Evolutionary conservation across 352 stramenopile genomes (phyloP).

Genomic region (Pythium dissotocum): DNA sequence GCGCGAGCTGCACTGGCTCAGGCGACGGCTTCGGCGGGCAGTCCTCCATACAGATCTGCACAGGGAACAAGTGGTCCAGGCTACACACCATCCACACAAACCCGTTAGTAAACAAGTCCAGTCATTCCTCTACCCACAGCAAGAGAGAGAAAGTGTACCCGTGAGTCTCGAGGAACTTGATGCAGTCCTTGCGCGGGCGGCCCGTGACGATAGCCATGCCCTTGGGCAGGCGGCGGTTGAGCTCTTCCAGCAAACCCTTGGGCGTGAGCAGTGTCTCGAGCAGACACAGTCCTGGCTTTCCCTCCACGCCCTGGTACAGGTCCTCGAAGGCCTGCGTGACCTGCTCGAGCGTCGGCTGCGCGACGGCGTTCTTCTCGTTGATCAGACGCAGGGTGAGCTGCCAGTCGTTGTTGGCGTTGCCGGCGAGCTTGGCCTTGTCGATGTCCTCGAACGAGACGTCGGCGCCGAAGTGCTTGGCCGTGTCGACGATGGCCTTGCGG

Average conservation of each 20-base stretch:
- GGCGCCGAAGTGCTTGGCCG: slow-evolving; percentile 85
- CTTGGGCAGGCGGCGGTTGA: slow-evolving; percentile 77
- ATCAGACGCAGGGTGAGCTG: slow-evolving; percentile 93
- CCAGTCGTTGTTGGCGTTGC: slow-evolving; percentile 98
- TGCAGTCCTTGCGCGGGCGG: slow-evolving; percentile 92
- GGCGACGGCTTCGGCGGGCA: slow-evolving; percentile 93
- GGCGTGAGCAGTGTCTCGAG: slow-evolving; percentile 92
- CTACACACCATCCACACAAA: slow-evolving; percentile 26
- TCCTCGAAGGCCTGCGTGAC: slow-evolving; percentile 95
- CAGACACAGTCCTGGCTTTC: slow-evolving; percentile 77
- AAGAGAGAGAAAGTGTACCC: slow-evolving; percentile 39
- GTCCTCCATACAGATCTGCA: slow-evolving; percentile 96
- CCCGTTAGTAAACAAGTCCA: background rate
- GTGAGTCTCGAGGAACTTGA: slow-evolving; percentile 91
- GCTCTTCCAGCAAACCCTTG: slow-evolving; percentile 81
- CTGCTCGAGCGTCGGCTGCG: slow-evolving; percentile 76
- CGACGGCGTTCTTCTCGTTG: slow-evolving; percentile 23
- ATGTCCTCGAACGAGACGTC: slow-evolving; percentile 89
- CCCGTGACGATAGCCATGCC: slow-evolving; percentile 93
- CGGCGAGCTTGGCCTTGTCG: slow-evolving; percentile 88
- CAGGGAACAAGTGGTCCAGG: slow-evolving; percentile 87
- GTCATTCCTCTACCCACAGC: background rate
- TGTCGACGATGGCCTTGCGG: slow-evolving; percentile 89
- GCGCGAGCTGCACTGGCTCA: slow-evolving; percentile 83
- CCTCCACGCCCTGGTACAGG: slow-evolving; percentile 91